Evolutionary conservation across 2,329 filamentous ascomycete genomes (phyloP).

Genomic region (Cryphonectria japonica): DNA sequence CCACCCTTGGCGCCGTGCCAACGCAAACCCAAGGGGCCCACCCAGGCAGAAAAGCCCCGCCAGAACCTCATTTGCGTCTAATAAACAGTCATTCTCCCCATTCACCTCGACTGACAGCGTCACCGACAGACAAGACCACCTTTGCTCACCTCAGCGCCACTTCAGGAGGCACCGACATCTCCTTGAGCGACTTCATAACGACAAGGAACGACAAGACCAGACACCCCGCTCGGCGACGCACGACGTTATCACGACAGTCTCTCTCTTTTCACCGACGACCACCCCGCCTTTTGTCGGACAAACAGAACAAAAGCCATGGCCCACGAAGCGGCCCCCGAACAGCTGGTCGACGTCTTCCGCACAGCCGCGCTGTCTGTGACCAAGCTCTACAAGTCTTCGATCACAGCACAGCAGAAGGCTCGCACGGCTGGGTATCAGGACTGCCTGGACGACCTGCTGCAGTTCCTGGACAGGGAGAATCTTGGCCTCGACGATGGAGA

Average conservation of each 20-base stretch:
- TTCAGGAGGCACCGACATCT: neutral
- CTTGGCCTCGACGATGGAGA: constrained; percentile 81
- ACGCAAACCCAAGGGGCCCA: constrained; percentile 16
- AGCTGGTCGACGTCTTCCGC: constrained; percentile 87
- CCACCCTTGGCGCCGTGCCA: constrained; percentile 23
- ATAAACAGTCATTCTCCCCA: constrained; percentile 18
- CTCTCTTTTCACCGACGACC: neutral
- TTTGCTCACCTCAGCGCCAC: neutral
- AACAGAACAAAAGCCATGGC: constrained; percentile 42
- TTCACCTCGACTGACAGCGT: constrained; percentile 3
- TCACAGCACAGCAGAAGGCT: constrained; percentile 74
- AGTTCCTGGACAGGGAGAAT: constrained; percentile 81
- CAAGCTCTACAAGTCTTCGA: constrained; percentile 92
- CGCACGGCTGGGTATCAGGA: constrained; percentile 88
- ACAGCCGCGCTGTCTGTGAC: constrained; percentile 91
- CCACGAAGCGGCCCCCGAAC: constrained; percentile 54
- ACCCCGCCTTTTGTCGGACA: neutral
- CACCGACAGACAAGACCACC: neutral
- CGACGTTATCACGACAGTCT: neutral
- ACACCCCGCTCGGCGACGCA: constrained; percentile 7
- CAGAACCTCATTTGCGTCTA: constrained; percentile 19
- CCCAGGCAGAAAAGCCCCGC: constrained; percentile 23
- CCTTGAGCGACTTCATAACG: neutral
- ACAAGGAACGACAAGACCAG: constrained; percentile 2
- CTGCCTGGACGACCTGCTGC: constrained; percentile 86